Evolutionary conservation across 345 rosid species (phyloP), one percentile per base, ranked within the genome.

Genomic region (Bretschneidera sinensis): DNA sequence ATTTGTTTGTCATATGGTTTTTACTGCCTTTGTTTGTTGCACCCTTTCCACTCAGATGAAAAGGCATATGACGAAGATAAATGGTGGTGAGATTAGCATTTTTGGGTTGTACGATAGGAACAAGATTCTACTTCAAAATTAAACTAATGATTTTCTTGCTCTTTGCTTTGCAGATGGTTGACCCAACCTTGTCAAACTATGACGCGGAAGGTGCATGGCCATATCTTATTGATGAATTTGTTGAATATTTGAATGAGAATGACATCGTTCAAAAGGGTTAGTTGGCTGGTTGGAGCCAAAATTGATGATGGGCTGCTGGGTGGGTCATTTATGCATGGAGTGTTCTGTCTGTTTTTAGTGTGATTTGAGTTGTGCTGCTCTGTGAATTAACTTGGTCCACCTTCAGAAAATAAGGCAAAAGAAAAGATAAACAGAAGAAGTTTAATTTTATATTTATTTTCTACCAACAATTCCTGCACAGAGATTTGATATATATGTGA

Each of bases 191-290:
- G 43, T 78, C 91, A 17, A 90, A 86, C 60, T 94, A 94, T 54
- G 96, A 86, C 24, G 83, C 95, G 0, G 97, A 94, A 78, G 96
- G 97, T 60, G 99, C 96, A 16, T 94, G 99, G 99, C 97, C 99
- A 0, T 90, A 90, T 74, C 95, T 94, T 51, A 88, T 88, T 6
- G 99, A 94, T 65, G 99, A 94, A 70, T 94, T 94, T 19, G 97
- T 85, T n/a, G 99, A 94, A 60, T 90, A 88, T 78, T 69, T 88
- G 84, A 55, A 73, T 34, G 97, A 91, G 76, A 88, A 80, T 62
- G 72, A 68, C 60, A 71, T 86, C 43, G 60, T 75, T 47, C 79
- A 71, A 55, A 81, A 60, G 70, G 68, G 25, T 45, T 61, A 71
- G 66, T 21, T 54, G 17, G 35, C 50, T 10, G 76, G 65, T 31